These are phyloP conservation scores for Periconia digitata DNA, from an alignment of 2,329 filamentous ascomycete genomes.

Conservation along the genomic window DNA sequence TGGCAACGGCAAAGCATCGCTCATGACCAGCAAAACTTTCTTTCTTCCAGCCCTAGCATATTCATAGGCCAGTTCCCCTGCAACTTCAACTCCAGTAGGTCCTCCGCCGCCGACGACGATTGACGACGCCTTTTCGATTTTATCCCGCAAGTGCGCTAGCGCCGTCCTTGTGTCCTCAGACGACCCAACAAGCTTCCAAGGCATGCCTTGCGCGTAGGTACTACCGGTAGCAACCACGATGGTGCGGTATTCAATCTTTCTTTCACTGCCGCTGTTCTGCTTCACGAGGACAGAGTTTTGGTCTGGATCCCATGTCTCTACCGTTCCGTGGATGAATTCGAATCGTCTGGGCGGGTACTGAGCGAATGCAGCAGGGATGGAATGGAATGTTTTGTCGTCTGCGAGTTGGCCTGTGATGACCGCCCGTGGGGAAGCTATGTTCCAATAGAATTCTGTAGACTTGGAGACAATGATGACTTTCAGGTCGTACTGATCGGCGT, in stretches of 20 bases:
- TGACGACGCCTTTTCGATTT: constrained; percentile 48
- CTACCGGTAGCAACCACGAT: constrained; percentile 59
- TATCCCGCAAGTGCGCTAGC: constrained; percentile 41
- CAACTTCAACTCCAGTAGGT: constrained; percentile 54
- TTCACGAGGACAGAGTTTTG: neutral
- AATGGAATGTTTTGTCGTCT: constrained; percentile 47
- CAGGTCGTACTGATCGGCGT: neutral
- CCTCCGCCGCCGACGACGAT: constrained; percentile 58
- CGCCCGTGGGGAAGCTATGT: constrained; percentile 51
- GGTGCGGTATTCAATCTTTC: constrained; percentile 52
- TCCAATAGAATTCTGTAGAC: constrained; percentile 55
- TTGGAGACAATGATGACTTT: constrained; percentile 53
- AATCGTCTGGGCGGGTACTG: constrained; percentile 53
- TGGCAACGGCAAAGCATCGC: neutral
- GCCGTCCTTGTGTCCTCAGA: constrained; percentile 47
- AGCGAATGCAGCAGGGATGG: constrained; percentile 50
- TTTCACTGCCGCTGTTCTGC: constrained; percentile 6
- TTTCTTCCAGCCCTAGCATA: constrained; percentile 41
- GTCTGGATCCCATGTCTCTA: constrained; percentile 47
- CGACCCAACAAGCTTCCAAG: constrained; percentile 53
- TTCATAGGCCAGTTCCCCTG: constrained; percentile 54
- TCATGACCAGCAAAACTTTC: constrained; percentile 45
- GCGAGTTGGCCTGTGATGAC: constrained; percentile 51
- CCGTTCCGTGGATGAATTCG: constrained; percentile 56
- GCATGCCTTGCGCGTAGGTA: constrained; percentile 45